phyloP scores from a whole-genome alignment of 768 basidiomycete species.

The Tephrocybe sp. region DNA sequence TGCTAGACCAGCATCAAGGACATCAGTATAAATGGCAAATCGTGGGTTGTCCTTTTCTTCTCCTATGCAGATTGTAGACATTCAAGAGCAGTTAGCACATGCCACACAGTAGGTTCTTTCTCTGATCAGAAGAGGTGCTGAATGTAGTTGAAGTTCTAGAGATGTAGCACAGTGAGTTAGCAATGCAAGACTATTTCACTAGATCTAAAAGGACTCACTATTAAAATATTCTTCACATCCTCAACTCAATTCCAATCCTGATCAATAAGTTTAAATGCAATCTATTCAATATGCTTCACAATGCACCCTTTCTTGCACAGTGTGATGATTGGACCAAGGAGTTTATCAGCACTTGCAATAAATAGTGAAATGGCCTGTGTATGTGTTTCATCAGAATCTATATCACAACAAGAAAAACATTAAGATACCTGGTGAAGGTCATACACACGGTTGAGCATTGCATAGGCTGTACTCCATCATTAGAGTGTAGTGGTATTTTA shows the following conservation, averaged over 20 bases:
- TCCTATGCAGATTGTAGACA: conserved; percentile 25
- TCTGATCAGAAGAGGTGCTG: conserved; percentile 24
- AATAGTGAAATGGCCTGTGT: conserved; percentile 16
- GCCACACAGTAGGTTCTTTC: conserved; percentile 21
- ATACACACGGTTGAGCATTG: conserved; percentile 8
- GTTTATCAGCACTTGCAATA: conserved; percentile 7
- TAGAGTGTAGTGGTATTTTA: conserved; percentile 21
- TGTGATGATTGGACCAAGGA: conserved; percentile 12
- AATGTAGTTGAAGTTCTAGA: conserved; percentile 20
- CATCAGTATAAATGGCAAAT: conserved; percentile 16
- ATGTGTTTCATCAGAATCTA: too few relatives aligned
- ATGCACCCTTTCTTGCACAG: neutral
- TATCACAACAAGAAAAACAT: neutral
- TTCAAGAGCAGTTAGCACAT: conserved; percentile 24
- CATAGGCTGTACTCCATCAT: conserved; percentile 5
- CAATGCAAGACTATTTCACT: neutral
- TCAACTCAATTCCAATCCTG: conserved; percentile 10
- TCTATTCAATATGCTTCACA: conserved; percentile 14
- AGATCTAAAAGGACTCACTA: conserved; percentile 4
- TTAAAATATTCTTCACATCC: conserved; percentile 8
- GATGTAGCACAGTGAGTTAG: too few relatives aligned
- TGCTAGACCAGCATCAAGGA: conserved; percentile 17
- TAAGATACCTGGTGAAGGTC: conserved; percentile 8
- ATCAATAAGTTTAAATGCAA: conserved; percentile 6
- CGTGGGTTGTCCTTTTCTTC: conserved; percentile 8